Conservation (phyloP, 2,329 filamentous ascomycete species). For the Cryphonectria radicalis region DNA sequence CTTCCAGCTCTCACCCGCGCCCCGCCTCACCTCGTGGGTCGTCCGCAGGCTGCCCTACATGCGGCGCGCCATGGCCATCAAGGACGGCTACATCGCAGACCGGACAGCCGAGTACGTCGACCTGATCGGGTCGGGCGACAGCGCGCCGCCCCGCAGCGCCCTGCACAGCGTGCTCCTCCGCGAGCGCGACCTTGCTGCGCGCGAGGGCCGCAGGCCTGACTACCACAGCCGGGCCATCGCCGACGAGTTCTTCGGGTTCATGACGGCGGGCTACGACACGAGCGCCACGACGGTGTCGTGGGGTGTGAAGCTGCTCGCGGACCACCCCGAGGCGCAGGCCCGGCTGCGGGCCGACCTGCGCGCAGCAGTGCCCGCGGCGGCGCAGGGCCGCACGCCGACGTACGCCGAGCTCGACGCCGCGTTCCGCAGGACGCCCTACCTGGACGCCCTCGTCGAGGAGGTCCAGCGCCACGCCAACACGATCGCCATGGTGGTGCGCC, state of each 20-base stretch:
- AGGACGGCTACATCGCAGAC: slow-evolving; percentile 37
- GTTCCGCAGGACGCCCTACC: slow-evolving; percentile 37
- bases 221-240: slow-evolving; percentile 34
- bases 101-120: slow-evolving; percentile 33
- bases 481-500: slow-evolving; percentile 38
- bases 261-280: slow-evolving; percentile 41
- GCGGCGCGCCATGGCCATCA: slow-evolving; percentile 37
- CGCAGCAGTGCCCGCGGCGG: slow-evolving; percentile 32
- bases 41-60: slow-evolving; percentile 37
- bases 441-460: slow-evolving; percentile 46
- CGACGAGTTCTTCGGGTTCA: slow-evolving; percentile 40
- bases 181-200: slow-evolving; percentile 37
- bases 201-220: slow-evolving; percentile 35
- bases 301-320: slow-evolving; percentile 34
- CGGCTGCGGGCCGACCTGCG: slow-evolving; percentile 33
- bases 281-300: slow-evolving; percentile 37
- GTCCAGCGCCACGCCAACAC: slow-evolving; percentile 39
- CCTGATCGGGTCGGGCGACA: slow-evolving; percentile 32
- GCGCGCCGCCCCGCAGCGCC: slow-evolving; percentile 34
- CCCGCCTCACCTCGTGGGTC: slow-evolving; percentile 37
- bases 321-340: slow-evolving; percentile 33
- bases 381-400: slow-evolving; percentile 35
- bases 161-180: slow-evolving; percentile 40
- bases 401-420: slow-evolving; percentile 38
- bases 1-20: slow-evolving; percentile 38